phyloP scores from a whole-genome alignment of 2,329 filamentous ascomycete species.

The Diatrype stigma region DNA sequence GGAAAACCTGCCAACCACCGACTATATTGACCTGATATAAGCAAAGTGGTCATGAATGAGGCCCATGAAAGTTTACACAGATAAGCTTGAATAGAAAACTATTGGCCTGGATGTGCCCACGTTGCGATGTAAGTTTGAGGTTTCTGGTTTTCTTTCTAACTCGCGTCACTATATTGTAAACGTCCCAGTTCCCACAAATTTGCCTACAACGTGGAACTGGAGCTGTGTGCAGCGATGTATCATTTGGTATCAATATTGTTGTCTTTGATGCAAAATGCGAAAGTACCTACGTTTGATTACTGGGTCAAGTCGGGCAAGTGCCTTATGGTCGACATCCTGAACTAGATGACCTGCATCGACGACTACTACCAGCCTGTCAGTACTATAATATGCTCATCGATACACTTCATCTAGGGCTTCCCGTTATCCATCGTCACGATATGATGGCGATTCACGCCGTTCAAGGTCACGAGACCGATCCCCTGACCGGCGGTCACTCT shows the following conservation, averaged over 20 bases:
- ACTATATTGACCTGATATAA: background rate
- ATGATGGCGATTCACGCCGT: slow-evolving; percentile 57
- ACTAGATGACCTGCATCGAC: background rate
- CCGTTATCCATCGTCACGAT: slow-evolving; percentile 54
- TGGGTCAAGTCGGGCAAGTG: background rate
- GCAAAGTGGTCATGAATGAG: background rate
- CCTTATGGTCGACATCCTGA: background rate
- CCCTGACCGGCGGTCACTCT: slow-evolving; percentile 53
- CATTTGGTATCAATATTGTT: too few species aligned
- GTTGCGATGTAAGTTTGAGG: background rate
- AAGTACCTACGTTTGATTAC: too few species aligned
- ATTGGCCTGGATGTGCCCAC: background rate
- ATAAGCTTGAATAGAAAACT: background rate
- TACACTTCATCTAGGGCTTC: slow-evolving; percentile 38
- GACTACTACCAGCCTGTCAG: too few species aligned
- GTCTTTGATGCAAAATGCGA: too few species aligned
- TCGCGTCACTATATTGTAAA: too few species aligned
- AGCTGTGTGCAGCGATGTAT: too few species aligned
- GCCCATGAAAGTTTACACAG: background rate
- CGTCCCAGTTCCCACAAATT: background rate
- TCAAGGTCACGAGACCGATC: slow-evolving; percentile 68
- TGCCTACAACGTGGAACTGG: too few species aligned
- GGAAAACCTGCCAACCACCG: background rate
- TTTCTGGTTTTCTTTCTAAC: background rate
- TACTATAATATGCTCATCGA: slow-evolving; percentile 24